Conservation (phyloP, 2,329 filamentous ascomycete species). For the Thelonectria discophora region DNA sequence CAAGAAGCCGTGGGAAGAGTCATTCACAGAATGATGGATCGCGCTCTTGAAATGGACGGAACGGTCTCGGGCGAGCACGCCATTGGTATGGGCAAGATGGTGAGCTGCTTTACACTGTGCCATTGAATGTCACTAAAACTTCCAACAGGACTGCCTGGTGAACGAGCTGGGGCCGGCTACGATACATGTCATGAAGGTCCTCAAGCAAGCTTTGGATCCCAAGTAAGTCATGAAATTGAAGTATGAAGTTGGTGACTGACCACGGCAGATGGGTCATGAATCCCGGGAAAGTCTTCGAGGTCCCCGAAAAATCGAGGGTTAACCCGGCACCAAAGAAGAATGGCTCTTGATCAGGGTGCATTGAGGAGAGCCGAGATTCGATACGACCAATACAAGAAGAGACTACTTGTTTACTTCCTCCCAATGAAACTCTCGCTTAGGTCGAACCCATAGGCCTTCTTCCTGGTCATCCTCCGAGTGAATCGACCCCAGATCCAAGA, state of each 20-base stretch:
- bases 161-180: constrained; percentile 16
- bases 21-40: constrained; percentile 69
- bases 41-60: constrained; percentile 73
- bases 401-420: neutral
- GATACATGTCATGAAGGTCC: constrained; percentile 16
- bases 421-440: neutral
- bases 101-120: neutral
- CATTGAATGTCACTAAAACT: neutral
- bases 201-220: constrained; percentile 20
- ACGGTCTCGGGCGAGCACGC: constrained; percentile 75
- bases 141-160: constrained; percentile 4
- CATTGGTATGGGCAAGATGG: constrained; percentile 50
- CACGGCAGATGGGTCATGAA: constrained; percentile 17
- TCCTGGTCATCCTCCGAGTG: neutral
- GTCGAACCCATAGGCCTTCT: constrained; percentile 13
- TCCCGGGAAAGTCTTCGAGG: constrained; percentile 19
- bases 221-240: neutral
- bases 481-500: constrained; percentile 12
- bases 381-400: neutral
- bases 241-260: neutral
- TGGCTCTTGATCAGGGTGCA: neutral
- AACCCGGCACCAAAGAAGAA: constrained; percentile 11
- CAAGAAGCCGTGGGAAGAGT: constrained; percentile 6
- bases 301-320: constrained; percentile 4
- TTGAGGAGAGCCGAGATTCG: neutral